These are phyloP conservation scores for Penstemon newberryi DNA, from an alignment of 257 asterid genomes.

Conservation along the genomic window DNA sequence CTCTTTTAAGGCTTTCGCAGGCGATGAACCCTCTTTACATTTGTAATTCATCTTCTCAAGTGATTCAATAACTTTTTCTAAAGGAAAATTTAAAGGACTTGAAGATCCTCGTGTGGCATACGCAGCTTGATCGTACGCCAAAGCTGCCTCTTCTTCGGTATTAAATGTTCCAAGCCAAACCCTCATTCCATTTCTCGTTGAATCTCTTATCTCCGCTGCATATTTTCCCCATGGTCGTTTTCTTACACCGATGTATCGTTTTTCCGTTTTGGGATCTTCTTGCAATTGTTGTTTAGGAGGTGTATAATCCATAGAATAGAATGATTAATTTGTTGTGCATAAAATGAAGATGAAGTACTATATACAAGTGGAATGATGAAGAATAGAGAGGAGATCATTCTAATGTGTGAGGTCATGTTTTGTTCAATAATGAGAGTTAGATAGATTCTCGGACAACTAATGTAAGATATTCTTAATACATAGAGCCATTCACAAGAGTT, in stretches of 20 bases:
- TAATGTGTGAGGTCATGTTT: too few species aligned
- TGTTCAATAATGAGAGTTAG: too few species aligned
- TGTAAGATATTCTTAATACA: too few species aligned
- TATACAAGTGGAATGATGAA: too few species aligned
- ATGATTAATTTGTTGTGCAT: too few species aligned
- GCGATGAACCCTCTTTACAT: constrained; percentile 37
- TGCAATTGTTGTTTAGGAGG: too few species aligned
- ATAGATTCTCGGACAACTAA: too few species aligned
- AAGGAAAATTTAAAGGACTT: constrained; percentile 33
- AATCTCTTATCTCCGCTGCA: constrained; percentile 45
- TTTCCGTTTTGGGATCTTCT: background rate
- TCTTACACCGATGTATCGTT: constrained; percentile 18
- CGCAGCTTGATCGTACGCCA: constrained; percentile 47
- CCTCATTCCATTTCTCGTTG: constrained; percentile 38
- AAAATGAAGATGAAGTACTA: too few species aligned
- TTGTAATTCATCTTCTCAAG: constrained; percentile 34
- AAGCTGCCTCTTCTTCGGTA: constrained; percentile 40
- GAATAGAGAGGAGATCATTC: too few species aligned
- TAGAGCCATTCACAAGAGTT: too few species aligned
- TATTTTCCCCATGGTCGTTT: constrained; percentile 41
- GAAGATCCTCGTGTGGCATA: constrained; percentile 34
- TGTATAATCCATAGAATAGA: too few species aligned
- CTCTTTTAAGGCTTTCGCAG: constrained; percentile 40
- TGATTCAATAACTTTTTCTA: constrained; percentile 30
- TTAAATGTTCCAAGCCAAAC: constrained; percentile 47